Base-by-base conservation (phyloP, 2,329 filamentous ascomycete species). In the Xylariomycetidae sp. region DNA sequence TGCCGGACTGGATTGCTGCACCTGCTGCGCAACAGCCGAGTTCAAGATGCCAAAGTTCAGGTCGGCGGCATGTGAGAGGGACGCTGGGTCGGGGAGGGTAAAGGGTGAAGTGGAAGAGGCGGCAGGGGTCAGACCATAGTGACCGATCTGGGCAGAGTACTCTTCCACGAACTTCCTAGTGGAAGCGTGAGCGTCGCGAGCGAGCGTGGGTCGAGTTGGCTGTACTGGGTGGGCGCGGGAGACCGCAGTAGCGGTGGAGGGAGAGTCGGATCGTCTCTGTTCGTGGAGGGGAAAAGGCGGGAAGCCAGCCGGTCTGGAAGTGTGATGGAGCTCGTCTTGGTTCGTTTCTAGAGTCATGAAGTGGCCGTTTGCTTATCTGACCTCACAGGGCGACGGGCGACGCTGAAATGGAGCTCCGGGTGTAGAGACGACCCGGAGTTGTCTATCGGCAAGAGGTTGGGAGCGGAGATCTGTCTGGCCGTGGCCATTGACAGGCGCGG, bases 301-400 rank as follows among this genome's bases (percentile, higher is more conserved):
- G 26, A 39, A 43, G 33, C 45, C 44, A 34, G 32, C 49, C 37
- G 45, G 32, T 37, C 36, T 35, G 44, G 39, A 31, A 46, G 47
- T 38, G 42, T 41, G 39, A 38, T 43, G 39, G 43, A 42, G 35
- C 32, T 47, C 46, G 41, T 46, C 44, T 34, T 34, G 39, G 31
- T 44, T 44, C 36, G 45, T 46, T 45, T 48, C 43, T 37, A 44
- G 37, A 48, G 51, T 56, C 53, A 56, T 56, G 49, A 54, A 53
- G 50, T 37, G 43, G 35, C 47, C 29, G 31, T 44, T 29, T 29
- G 6, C 28, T 34, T 35, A 28, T n/a, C n/a, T n/a, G n/a, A n/a
- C n/a, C n/a, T n/a, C 22, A 18, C 22, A 29, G n/a, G n/a, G n/a
- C n/a, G n/a, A n/a, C n/a, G n/a, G n/a, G n/a, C n/a, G n/a, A n/a